Base-by-base conservation (phyloP, 1,284 basidiomycete genomes). In the Grifola frondosa region DNA sequence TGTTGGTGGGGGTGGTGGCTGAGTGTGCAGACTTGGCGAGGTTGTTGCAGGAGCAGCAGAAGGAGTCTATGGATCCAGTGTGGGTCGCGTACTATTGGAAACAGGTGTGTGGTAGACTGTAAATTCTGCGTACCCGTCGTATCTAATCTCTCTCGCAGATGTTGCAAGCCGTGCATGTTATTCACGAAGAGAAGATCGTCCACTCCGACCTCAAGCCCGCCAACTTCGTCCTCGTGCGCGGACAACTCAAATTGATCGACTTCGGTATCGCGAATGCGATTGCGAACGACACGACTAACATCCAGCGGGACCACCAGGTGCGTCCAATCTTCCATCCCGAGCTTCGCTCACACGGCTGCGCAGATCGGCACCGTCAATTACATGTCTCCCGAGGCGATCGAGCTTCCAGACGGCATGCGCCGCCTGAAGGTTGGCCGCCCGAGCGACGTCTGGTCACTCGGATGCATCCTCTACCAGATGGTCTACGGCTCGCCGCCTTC, bases 391-490 rank as follows among this genome's bases (percentile, higher is more conserved):
- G 93, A 97, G 64, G 90, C 92, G 7, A 91, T 94, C 44, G 88
- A 91, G 60, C 69, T 86, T 11, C 84, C 83, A 0, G 86, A 88
- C 26, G 84, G 85, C 17, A 84, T 81, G 78, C 77, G 83, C 11
- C 76, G 84, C 16, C 76, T 88, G 36, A 90, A 90, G 68, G 84
- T 96, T 46, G 90, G 92, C 10, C 81, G 88, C 23, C 81, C 91
- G 0, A 89, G 85, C 42, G 96, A 99, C 62, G 91, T 99, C 24
- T 99, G 96, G 96, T 96, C 94, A 3, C 72, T 99, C 1, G 96
- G 96, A 1, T 97, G 94, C 64, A 99, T 99, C 57, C 75, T 99
- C 20, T 98, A 98, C 68, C 96, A 88, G 64, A 98, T 99, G 94
- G 81, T 98, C 11, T 99, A 97, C 61, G 93, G 94, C 9, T 80